phyloP scores from a whole-genome alignment of 2,329 filamentous ascomycete species.

The Hypoxylon sp. region DNA sequence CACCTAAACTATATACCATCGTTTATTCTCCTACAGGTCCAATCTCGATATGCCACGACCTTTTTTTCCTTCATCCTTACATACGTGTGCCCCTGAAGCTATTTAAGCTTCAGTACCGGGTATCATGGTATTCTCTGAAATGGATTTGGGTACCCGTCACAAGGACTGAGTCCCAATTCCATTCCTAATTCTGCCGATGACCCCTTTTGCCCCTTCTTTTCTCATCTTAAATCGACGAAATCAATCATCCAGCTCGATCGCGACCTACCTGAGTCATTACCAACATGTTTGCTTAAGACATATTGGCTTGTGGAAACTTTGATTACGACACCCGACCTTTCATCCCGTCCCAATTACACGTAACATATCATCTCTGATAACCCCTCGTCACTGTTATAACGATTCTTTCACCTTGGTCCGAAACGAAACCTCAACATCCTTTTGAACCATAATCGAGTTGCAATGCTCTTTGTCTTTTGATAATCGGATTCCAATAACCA shows the following conservation, averaged over 20 bases:
- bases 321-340: not conserved
- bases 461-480: not conserved
- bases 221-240: not conserved
- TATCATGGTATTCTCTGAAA: not conserved
- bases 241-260: not conserved
- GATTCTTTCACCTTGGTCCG: not conserved
- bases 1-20: not conserved
- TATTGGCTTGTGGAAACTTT: not conserved
- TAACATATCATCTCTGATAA: not conserved
- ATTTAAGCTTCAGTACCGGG: not conserved
- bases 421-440: not conserved
- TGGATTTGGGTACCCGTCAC: not conserved
- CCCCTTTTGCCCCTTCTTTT: not conserved
- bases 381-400: not conserved
- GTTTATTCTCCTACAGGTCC: not conserved
- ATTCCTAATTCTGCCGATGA: not conserved
- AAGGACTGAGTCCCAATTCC: not conserved
- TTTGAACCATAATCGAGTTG: not conserved
- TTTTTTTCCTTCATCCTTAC: not conserved
- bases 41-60: no score
- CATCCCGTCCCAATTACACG: not conserved
- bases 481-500: not conserved
- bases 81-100: not conserved
- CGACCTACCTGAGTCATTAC: not conserved
- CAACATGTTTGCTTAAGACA: not conserved